Evolutionary conservation across 176 grass and related monocot species (phyloP), one percentile per base, ranked within the genome.

Genomic region (Phoenix roebelenii): DNA sequence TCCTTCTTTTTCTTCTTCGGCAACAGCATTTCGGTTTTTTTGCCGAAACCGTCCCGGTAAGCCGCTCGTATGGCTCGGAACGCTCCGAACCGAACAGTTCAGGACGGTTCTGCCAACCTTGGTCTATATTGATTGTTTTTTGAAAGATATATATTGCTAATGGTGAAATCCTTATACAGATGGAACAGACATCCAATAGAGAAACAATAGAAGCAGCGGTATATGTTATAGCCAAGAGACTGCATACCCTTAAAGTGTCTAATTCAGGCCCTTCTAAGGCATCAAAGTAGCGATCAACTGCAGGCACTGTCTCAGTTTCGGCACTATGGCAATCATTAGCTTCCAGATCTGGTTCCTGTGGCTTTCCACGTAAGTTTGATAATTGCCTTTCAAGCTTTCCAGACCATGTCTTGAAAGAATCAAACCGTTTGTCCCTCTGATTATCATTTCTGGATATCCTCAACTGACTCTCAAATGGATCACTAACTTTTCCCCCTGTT

Each of bases 181-280:
- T 30, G 28, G 28, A 30, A 30, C 28, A 44, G 2, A 14, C 7
- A 12, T 44, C 35, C 12, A 44, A 3, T 44, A 44, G 35, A 44
- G 35, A 44, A 44, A 44, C 35, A 14, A 14, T 14, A 44, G 35
- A 9, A 44, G 35, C 35, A 39, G 35, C 7, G 10, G 35, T 12
- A 44, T 9, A 44, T 44, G 9, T 14, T 44, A 12, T 44, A 12
- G 10, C 35, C 35, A 44, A 44, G 10, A 44, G 35, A 12, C 35
- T 14, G 9, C 60, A 52, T 79, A 95, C 90, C 75, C 81, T 75
- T 18, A 97, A 68, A 3, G 84, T 97, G 79, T 97, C 92, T 5
- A 97, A 75, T 76, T 97, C 92, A 16, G 92, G 92, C 0, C 92
- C 92, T 77, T 97, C 87, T 24, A 97, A 49, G 0, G 92, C 92